Percentiles rank a stretch among this genome's conserved stretches.
Conservation (phyloP, 768 basidiomycete species). For the Amanita molliuscula region DNA sequence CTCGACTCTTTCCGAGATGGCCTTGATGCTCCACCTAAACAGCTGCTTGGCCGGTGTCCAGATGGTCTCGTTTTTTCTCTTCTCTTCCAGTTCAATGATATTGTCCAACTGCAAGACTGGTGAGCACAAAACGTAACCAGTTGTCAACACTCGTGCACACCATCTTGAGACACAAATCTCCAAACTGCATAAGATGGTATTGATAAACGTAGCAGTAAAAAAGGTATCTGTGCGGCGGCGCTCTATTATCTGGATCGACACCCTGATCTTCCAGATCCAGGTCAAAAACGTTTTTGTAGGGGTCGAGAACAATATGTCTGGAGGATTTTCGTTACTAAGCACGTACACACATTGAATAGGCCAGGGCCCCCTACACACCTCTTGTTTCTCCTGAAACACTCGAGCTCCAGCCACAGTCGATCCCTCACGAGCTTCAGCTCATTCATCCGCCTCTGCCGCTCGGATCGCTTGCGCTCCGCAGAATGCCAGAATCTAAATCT, state of each 20-base stretch:
- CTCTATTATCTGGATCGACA: conserved; percentile 19
- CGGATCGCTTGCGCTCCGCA: conserved; percentile 17
- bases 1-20: conserved; percentile 31
- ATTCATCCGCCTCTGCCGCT: conserved; percentile 23
- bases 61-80: conserved; percentile 22
- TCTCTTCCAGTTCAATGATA: conserved; percentile 42
- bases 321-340: neutral
- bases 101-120: conserved; percentile 42
- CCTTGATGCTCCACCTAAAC: conserved; percentile 25
- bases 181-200: conserved; percentile 35
- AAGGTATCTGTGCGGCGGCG: conserved; percentile 56
- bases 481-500: conserved; percentile 26
- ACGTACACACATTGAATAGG: neutral
- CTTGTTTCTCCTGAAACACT: conserved; percentile 36
- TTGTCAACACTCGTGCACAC: conserved; percentile 16
- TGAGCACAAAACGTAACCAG: neutral
- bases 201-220: conserved; percentile 74
- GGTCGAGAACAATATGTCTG: conserved; percentile 46
- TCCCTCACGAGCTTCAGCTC: conserved; percentile 26
- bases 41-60: conserved; percentile 42
- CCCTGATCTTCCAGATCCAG: conserved; percentile 7
- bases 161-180: conserved; percentile 28
- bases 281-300: conserved; percentile 46
- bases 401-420: conserved; percentile 25
- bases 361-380: conserved; percentile 28